Conservation (phyloP, 2,329 filamentous ascomycete genomes). For the Fusarium torulosum region DNA sequence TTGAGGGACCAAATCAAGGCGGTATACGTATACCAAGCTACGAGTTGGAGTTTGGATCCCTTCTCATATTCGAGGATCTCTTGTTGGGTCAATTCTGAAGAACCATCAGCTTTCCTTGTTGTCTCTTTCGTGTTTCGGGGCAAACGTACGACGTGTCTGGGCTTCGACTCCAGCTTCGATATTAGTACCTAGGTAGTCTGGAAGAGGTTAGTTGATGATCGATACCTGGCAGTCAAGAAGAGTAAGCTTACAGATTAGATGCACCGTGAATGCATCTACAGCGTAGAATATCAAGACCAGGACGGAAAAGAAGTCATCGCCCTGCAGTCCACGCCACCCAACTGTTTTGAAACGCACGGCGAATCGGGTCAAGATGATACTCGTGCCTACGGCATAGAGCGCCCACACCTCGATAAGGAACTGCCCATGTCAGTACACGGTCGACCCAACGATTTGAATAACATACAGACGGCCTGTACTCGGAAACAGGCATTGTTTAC, state of each 20-base stretch:
- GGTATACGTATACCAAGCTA: constrained; percentile 57
- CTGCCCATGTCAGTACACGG: background rate
- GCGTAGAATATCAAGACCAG: constrained; percentile 53
- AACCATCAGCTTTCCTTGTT: too few species aligned
- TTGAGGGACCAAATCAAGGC: constrained; percentile 54
- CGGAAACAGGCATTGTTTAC: background rate
- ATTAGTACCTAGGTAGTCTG: constrained; percentile 42
- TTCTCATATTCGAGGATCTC: constrained; percentile 48
- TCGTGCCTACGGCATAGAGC: constrained; percentile 50
- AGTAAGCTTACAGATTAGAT: constrained; percentile 49
- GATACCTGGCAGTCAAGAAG: accelerated
- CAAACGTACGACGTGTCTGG: constrained; percentile 9
- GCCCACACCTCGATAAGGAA: constrained; percentile 51
- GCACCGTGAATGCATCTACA: constrained; percentile 53
- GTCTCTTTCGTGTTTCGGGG: too few species aligned
- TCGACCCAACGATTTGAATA: too few species aligned
- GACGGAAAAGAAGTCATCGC: constrained; percentile 56
- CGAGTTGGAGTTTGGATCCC: constrained; percentile 55
- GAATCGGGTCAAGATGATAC: constrained; percentile 52
- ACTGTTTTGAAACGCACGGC: constrained; percentile 54
- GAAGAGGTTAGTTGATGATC: background rate
- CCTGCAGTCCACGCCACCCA: constrained; percentile 53
- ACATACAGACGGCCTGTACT: background rate
- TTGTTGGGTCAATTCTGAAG: too few species aligned
- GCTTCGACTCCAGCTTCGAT: constrained; percentile 32